Evolutionary conservation across 75 land plant species (phyloP).

Genomic region (Pinus tabuliformis): DNA sequence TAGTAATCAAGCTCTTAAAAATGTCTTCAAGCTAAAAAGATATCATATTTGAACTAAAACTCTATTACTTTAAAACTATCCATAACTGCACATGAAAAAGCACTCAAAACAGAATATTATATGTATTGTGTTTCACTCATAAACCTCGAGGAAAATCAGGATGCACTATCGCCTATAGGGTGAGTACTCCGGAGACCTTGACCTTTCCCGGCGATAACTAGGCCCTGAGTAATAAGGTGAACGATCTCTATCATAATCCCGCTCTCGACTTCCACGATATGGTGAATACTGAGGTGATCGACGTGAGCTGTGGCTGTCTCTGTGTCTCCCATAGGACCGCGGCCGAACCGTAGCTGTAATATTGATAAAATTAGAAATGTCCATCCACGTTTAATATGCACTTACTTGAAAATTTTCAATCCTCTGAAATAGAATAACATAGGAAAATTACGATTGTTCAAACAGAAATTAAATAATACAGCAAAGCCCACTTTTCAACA

Average conservation of each 20-base stretch:
- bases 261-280: constrained; percentile 41
- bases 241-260: constrained; percentile 26
- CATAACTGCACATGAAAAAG: not conserved
- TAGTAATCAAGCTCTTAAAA: not conserved
- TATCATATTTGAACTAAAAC: not conserved
- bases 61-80: not conserved
- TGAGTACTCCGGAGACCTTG: constrained; percentile 11
- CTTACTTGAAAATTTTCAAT: not conserved
- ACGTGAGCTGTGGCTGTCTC: constrained; percentile 33
- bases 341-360: constrained; percentile 18
- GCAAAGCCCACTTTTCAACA: not conserved
- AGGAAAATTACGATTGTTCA: not conserved
- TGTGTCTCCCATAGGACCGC: constrained; percentile 18
- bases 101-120: not conserved
- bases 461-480: not conserved
- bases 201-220: constrained; percentile 15
- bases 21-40: not conserved
- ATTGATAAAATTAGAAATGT: not conserved
- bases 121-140: not conserved
- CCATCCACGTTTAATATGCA: not conserved
- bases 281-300: constrained; percentile 72
- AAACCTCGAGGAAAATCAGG: not conserved
- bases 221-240: constrained; percentile 53
- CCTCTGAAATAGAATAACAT: not conserved
- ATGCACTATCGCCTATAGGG: constrained; percentile 6